phyloP scores from a whole-genome alignment of 768 basidiomycete genomes.

The Xerocomus spinulosus region DNA sequence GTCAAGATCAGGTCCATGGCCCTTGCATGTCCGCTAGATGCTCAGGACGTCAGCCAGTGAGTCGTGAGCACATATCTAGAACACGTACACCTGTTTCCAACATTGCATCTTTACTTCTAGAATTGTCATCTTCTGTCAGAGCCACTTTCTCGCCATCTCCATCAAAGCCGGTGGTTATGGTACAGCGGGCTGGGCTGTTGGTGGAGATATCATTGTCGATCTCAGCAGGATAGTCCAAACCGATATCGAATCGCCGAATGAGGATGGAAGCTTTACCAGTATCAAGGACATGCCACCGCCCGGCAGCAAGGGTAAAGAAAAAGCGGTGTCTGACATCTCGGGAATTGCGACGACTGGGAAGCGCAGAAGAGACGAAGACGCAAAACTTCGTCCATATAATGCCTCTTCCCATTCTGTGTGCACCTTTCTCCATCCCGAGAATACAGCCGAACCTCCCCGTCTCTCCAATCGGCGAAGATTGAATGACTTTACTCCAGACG shows the following conservation, averaged over 20 bases:
- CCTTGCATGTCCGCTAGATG: slow-evolving; percentile 70
- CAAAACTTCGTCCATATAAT: slow-evolving; percentile 47
- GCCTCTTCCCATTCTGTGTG: slow-evolving; percentile 52
- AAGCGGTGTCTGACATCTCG: slow-evolving; percentile 8
- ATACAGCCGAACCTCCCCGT: slow-evolving; percentile 11
- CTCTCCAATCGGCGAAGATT: slow-evolving; percentile 20
- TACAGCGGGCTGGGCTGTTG: slow-evolving; percentile 84
- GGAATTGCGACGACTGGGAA: slow-evolving; percentile 34
- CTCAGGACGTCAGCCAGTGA: slow-evolving; percentile 77
- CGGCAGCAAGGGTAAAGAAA: slow-evolving; percentile 54
- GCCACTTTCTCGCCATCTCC: slow-evolving; percentile 65
- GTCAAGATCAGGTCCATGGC: slow-evolving; percentile 56
- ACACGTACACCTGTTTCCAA: slow-evolving; percentile 9
- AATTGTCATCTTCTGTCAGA: slow-evolving; percentile 67
- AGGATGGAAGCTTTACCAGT: slow-evolving; percentile 54
- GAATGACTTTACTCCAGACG: not conserved
- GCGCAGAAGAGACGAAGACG: slow-evolving; percentile 55
- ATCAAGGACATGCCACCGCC: slow-evolving; percentile 50
- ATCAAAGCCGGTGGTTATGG: slow-evolving; percentile 91
- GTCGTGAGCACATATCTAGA: slow-evolving; percentile 22
- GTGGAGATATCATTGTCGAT: slow-evolving; percentile 84
- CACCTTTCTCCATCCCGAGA: slow-evolving; percentile 39
- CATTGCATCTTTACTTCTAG: slow-evolving; percentile 32
- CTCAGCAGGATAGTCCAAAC: slow-evolving; percentile 63
- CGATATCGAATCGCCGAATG: slow-evolving; percentile 58